These are phyloP conservation scores for Aegilops sharonensis DNA, from an alignment of 176 grass and related monocot genomes.

Conservation along the genomic window DNA sequence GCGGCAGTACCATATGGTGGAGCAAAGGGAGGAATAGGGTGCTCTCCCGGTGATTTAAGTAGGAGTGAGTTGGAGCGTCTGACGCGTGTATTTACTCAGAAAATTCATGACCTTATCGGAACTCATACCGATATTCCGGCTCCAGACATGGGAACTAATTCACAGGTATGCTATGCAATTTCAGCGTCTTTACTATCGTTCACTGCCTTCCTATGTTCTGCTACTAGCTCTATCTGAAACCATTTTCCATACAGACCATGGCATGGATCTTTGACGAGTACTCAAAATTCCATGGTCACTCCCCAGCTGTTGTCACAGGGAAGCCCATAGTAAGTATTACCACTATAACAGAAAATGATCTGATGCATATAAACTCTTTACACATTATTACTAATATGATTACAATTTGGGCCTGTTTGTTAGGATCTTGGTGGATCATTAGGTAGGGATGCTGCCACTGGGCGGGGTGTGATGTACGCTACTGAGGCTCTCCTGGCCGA, in stretches of 20 bases:
- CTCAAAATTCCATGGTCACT: conserved; percentile 96
- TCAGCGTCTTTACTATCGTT: background rate
- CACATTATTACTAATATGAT: background rate
- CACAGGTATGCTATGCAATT: conserved; percentile 44
- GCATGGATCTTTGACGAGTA: conserved; percentile 98
- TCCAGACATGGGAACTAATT: conserved; percentile 96
- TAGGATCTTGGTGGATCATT: conserved; percentile 97
- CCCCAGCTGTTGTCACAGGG: conserved; percentile 90
- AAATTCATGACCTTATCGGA: conserved; percentile 95
- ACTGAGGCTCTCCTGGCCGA: conserved; percentile 80
- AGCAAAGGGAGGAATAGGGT: conserved; percentile 96
- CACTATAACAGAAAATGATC: conserved; percentile 18
- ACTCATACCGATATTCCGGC: conserved; percentile 90
- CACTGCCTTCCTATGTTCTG: conserved; percentile 14
- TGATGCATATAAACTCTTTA: conserved; percentile 19
- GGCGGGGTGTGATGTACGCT: conserved; percentile 80
- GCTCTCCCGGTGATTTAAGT: conserved; percentile 73
- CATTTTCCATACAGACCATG: conserved; percentile 68
- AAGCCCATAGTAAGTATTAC: conserved; percentile 82
- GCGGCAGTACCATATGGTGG: conserved; percentile 90
- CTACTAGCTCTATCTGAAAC: background rate
- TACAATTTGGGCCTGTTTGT: background rate
- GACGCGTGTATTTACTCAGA: conserved; percentile 99
- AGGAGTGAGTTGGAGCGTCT: conserved; percentile 83
- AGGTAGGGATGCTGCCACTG: conserved; percentile 94